Evolutionary conservation across 2,329 filamentous ascomycete species (phyloP).

Genomic region (Aciculosporium take): DNA sequence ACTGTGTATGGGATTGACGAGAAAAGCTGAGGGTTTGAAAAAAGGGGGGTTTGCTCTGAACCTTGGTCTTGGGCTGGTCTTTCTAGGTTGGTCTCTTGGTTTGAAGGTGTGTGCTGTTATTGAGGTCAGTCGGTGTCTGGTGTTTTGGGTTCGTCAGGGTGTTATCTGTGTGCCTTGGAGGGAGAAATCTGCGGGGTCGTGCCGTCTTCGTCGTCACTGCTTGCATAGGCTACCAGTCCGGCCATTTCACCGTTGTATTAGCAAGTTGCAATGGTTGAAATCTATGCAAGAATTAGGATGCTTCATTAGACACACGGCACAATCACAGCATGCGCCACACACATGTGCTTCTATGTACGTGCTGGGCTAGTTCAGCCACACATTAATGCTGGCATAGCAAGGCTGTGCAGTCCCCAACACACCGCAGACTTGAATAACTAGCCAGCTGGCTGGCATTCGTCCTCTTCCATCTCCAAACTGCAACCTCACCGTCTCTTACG

Average conservation of each 20-base stretch:
- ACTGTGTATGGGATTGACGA: too few relatives aligned
- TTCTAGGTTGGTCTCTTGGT: neutral
- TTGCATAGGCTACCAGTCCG: slow-evolving; percentile 35
- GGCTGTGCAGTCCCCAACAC: neutral
- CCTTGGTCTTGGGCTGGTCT: neutral
- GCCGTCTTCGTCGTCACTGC: slow-evolving; percentile 36
- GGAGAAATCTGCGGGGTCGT: neutral
- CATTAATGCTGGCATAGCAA: neutral
- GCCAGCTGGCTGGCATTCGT: too few relatives aligned
- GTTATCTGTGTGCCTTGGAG: neutral
- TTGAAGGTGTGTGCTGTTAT: neutral
- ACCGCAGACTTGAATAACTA: neutral
- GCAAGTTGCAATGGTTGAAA: neutral
- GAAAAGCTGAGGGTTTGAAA: too few relatives aligned
- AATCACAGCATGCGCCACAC: slow-evolving; percentile 1
- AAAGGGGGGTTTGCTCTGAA: neutral
- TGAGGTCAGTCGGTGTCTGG: neutral
- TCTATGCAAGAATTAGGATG: neutral
- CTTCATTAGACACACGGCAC: too few relatives aligned
- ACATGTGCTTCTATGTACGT: neutral
- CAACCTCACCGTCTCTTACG: neutral
- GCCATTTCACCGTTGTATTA: slow-evolving; percentile 20
- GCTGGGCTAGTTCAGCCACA: neutral
- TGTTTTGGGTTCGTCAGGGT: neutral
- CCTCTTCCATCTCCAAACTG: neutral